Base-by-base conservation (phyloP, 2,329 filamentous ascomycete genomes). In the Colletotrichum tropicale region DNA sequence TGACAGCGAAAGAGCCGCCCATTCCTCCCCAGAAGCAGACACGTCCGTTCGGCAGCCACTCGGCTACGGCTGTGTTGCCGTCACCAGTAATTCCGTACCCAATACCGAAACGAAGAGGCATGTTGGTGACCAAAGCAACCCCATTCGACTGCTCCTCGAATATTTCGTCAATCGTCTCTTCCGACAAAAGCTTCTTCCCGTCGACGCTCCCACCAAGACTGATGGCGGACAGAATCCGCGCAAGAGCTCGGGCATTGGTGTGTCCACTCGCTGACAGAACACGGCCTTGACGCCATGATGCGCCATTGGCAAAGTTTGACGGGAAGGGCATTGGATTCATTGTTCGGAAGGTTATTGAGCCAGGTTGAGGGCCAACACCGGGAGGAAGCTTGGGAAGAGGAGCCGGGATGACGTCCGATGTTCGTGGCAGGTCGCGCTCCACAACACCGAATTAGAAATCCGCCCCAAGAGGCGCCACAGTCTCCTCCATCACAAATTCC, bases 391-490 rank as follows among this genome's bases (percentile, higher is more conserved):
- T 67, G 1, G 80, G 76, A 5, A 83, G 76, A 0, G 84, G 74
- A 4, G 86, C 74, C 7, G 84, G 79, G 0, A 85, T 81, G 5
- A 87, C 79, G 28, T 70, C n/a, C n/a, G 56, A 36, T 26, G 67
- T 70, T 6, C 88, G 86, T 3, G 74, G 36, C 81, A 82, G 85
- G 72, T 88, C 84, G 6, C 83, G 78, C 60, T 89, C 85, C 2
- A 76, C 60, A 5, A 84, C 80, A 2, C 88, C 87, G 15, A 89
- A 80, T 48, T 85, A 83, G 74, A 88, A 89, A 77, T 89, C 88
- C 3, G 87, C 88, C 0, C 78, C 78, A 4, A 87, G 77, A 0
- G 88, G 87, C 0, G 66, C 78, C 0, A 85, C 81, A 26, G 90
- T 85, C 70, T 82, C 81, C 7, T 79, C 75, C 4, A 71, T 70